A percentile compares a stretch with the other conserved stretches of the same genome.
These are phyloP conservation scores for Thermomyces lanuginosus DNA, from an alignment of 2,329 filamentous ascomycete species.

Conservation along the genomic window DNA sequence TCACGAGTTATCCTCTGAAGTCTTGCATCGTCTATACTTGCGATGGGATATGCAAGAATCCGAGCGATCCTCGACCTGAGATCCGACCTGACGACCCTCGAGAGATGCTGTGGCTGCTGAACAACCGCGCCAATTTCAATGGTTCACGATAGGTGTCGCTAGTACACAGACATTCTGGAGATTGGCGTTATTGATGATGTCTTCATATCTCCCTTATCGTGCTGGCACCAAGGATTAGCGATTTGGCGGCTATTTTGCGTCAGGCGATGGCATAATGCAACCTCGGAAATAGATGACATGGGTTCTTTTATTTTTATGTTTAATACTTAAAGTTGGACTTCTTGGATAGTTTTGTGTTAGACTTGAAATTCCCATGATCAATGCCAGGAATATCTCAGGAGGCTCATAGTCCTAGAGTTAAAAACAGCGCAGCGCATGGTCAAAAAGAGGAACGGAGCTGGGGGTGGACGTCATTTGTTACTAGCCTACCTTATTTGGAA, in stretches of 20 bases:
- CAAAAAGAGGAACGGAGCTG: no score
- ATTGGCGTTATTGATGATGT: constrained; percentile 4
- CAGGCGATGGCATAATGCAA: constrained; percentile 1
- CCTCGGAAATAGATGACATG: no score
- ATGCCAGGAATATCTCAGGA: no score
- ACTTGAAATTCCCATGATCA: no score
- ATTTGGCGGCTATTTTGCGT: background rate
- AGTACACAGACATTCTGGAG: constrained; percentile 3
- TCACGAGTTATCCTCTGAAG: constrained; percentile 1
- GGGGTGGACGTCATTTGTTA: no score
- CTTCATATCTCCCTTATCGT: constrained; percentile 8
- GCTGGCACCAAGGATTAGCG: background rate
- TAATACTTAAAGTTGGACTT: no score
- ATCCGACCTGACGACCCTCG: constrained; percentile 5
- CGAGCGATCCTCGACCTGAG: constrained; percentile 3
- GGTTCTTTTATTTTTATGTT: no score
- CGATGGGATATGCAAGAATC: constrained; percentile 6
- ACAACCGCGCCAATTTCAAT: constrained; percentile 7
- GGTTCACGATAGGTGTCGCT: constrained; percentile 4
- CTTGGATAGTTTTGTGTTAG: no score
- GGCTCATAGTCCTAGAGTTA: no score
- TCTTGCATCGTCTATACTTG: constrained; percentile 1
- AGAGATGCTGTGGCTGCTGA: constrained; percentile 7
- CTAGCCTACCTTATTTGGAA: no score
- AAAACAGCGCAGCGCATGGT: no score